Base-by-base conservation (phyloP, 2,329 filamentous ascomycete species). In the Trichothecium sympodiale region DNA sequence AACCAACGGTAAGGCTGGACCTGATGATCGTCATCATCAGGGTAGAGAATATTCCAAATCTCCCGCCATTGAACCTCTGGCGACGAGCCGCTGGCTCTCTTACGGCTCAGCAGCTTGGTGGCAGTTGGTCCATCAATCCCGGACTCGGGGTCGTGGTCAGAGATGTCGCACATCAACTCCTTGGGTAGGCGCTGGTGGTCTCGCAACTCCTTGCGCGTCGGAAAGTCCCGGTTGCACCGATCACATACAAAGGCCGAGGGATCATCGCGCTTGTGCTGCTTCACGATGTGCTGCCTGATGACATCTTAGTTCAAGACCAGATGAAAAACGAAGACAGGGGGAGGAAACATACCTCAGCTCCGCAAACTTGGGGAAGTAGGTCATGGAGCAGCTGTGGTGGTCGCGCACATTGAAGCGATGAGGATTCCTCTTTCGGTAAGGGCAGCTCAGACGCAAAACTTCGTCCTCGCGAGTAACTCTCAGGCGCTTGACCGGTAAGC, bases 321-420 rank as follows among this genome's bases (percentile, higher is more conserved):
- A 26, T 14, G 15, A 15, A 10, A 17, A n/a, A 34, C 3, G 20
- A 13, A 10, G 8, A 25, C 17, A 34, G 27, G 16, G 9, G 17
- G 20, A 15, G 9, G 25, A 35, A 10, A 30, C 48, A 29, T 26
- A 62, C 60, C 55, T 56, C 3, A 67, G 39, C 33, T 62, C 60
- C 3, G 56, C 50, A 33, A 65, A 58, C 5, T 62, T 62, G 6
- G 52, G 52, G 27, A 65, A 65, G 23, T 60, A 60, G 1, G 55
- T 61, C 52, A 60, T 61, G 13, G 62, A 61, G 40, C 63, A 67
- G 15, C 52, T 54, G 34, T 65, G 57, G 27, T 65, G 57, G 30
- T 66, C 62, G 4, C 63, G 53, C 30, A 67, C 58, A 26, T 67
- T 66, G 43, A 66, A 67, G 2, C 61, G 55, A 25, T 53, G 50